Evolutionary conservation across 768 basidiomycete species (phyloP).

Genomic region (Auricularia sp.): DNA sequence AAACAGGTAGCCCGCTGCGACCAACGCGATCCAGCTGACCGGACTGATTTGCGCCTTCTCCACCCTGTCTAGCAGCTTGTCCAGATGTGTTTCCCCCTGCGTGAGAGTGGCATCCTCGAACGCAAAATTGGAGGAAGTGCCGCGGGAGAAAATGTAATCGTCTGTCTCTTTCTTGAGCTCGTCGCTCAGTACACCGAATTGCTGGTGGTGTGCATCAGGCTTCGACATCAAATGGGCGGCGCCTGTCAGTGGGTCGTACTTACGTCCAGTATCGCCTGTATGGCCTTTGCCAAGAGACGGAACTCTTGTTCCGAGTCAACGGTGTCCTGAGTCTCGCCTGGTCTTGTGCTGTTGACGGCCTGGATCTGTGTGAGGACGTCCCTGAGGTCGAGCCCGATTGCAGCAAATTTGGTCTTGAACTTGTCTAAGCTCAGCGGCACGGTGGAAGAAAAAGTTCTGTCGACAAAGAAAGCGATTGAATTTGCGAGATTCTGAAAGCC

Average conservation of each 20-base stretch:
- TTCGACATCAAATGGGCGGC: too few relatives aligned
- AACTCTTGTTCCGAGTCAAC: not conserved
- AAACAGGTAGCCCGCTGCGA: not conserved
- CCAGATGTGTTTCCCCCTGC: not conserved
- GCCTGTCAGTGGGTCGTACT: not conserved
- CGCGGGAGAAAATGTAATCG: not conserved
- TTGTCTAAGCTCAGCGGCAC: not conserved
- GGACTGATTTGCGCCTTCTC: not conserved
- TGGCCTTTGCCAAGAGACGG: not conserved
- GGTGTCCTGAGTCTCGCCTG: not conserved
- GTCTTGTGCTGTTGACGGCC: not conserved
- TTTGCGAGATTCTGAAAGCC: not conserved
- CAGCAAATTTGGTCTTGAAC: not conserved
- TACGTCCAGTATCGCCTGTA: not conserved
- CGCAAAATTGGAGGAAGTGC: not conserved
- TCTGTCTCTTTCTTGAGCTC: not conserved
- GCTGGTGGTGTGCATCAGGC: not conserved
- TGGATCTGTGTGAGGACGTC: not conserved
- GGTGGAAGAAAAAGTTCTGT: not conserved
- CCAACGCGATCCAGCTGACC: not conserved
- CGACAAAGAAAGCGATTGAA: not conserved
- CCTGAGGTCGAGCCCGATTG: not conserved
- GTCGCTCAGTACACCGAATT: not conserved
- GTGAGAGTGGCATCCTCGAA: not conserved
- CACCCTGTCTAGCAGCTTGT: not conserved